Evolutionary conservation across 1,284 basidiomycete genomes (phyloP), one percentile per base, ranked within the genome.

Genomic region (Ustilago sp.): DNA sequence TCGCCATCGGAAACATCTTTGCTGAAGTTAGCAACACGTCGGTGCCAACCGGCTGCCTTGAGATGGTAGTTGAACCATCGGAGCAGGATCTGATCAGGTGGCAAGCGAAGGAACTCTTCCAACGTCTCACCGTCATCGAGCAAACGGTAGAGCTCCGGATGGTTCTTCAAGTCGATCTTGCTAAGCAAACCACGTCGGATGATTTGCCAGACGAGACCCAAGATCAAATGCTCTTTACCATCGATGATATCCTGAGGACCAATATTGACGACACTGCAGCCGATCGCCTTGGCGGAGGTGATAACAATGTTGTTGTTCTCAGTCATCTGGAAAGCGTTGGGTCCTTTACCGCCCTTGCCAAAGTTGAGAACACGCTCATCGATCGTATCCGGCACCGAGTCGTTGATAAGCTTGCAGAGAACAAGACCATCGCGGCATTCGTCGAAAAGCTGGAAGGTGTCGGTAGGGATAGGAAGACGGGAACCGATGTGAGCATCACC

Each of bases 281-380:
- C 96, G 79, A 99, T 98, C 87, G 93, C 96, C 88, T 98, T 96
- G 50, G 96, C 91, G 38, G 97, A 99, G 11, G 94, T 93, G 87
- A 99, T 98, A 86, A 99, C 96, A 82, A 99, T 96, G 88, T 98
- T 99, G 89, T 99, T 98, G 89, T 99, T 99, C 87, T 99, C 96
- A 0, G 96, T 98, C 87, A 98, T 98, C 86, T 98, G 95, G 91
- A 99, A 99, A 94, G 98, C 67, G 95, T 90, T 23, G 91, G 91
- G 80, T 74, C 85, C 85, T 77, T 88, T 88, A 50, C 87, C 87
- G 17, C 70, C 85, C 31, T 86, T 85, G 59, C 81, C 83, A 45
- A 77, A 71, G 89, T 99, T 99, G 80, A 99, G 89, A 5, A 98
- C 96, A 90, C 96, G 95, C 80, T 92, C 93, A 88, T 99, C 96